Percentiles rank a stretch among this genome's conserved stretches.
Conservation (phyloP, 179 eudicot genomes). For the Actinidia chinensis region DNA sequence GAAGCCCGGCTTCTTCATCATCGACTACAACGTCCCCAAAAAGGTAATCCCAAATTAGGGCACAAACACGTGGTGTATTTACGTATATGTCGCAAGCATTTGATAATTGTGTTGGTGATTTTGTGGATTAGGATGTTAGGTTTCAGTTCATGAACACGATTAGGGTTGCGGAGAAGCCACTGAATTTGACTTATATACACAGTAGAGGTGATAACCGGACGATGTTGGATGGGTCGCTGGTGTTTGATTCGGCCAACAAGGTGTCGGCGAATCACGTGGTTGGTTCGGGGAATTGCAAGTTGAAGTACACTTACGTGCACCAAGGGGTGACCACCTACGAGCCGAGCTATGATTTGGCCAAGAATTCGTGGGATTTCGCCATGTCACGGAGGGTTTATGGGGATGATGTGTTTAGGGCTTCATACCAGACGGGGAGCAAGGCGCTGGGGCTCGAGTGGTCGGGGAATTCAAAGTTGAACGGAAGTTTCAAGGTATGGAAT, state of each 20-base stretch:
- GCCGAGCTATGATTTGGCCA: slow-evolving; percentile 61
- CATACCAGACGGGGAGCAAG: slow-evolving; percentile 61
- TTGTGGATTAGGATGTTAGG: slow-evolving; percentile 51
- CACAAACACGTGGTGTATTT: background rate
- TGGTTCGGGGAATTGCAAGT: slow-evolving; percentile 56
- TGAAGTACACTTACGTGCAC: slow-evolving; percentile 63
- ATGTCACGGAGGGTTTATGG: slow-evolving; percentile 60
- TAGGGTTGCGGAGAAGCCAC: slow-evolving; percentile 57
- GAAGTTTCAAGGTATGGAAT: slow-evolving; percentile 59
- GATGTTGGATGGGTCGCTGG: slow-evolving; percentile 56
- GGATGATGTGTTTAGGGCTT: slow-evolving; percentile 60
- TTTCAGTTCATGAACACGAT: slow-evolving; percentile 71
- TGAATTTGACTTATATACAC: slow-evolving; percentile 70
- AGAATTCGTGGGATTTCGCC: slow-evolving; percentile 79
- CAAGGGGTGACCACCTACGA: slow-evolving; percentile 56
- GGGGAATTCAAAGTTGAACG: slow-evolving; percentile 51
- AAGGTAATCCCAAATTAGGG: slow-evolving; percentile 34
- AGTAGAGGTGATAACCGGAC: slow-evolving; percentile 52
- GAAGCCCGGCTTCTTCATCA: slow-evolving; percentile 61
- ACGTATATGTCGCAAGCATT: background rate
- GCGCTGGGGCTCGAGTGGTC: slow-evolving; percentile 66
- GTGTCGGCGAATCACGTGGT: slow-evolving; percentile 54
- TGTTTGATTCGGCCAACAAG: slow-evolving; percentile 62
- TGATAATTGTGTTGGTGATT: background rate
- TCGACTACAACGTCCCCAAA: slow-evolving; percentile 66